Evolutionary conservation across 2,329 filamentous ascomycete species (phyloP), one percentile per base, ranked within the genome.

Genomic region (Monascus ruber): DNA sequence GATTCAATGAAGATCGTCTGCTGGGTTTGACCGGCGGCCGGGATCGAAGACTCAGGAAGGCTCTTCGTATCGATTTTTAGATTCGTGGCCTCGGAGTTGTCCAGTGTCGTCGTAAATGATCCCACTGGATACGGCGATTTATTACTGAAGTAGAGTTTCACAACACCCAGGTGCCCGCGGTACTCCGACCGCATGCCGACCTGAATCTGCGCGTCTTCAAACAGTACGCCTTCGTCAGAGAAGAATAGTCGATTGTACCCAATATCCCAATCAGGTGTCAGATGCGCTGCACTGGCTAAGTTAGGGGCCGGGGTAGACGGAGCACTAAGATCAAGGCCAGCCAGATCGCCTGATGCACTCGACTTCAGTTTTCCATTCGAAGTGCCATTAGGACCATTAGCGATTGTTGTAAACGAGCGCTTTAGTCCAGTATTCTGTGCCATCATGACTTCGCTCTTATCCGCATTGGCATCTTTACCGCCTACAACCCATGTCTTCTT

Each of bases 401-500:
- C 69, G 33, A 69, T 66, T 0, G 68, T 67, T 24, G 70, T 94
- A 55, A 95, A 94, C 1, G 85, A 82, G 50, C 89, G 81, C 68
- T 89, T 94, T 41, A 95, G 73, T 8, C 84, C 84, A 7, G 81
- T 80, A 44, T 82, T 82, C 61, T 91, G 85, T 26, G 80, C 81
- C 63, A 95, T 76, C 46, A 77, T 78, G 43, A 94, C 76, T 59
- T 94, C 88, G 40, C 79, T 75, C 34, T 79, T 71, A 55, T 94
- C 86, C 1, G 78, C 71, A 58, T 95, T 95, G 41, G 88, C 89
- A 58, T 93, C 87, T 66, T 94, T 95, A 43, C 87, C 89, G 45
- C 89, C 89, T n/a, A 96, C 85, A 25, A 95, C 81, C 91, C 91
- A 98, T 1, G 91, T 96, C 45, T 89, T 78, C 66, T 93, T 93